Conservation (phyloP, 352 stramenopile species). For the Globisporangium mamillatum region DNA sequence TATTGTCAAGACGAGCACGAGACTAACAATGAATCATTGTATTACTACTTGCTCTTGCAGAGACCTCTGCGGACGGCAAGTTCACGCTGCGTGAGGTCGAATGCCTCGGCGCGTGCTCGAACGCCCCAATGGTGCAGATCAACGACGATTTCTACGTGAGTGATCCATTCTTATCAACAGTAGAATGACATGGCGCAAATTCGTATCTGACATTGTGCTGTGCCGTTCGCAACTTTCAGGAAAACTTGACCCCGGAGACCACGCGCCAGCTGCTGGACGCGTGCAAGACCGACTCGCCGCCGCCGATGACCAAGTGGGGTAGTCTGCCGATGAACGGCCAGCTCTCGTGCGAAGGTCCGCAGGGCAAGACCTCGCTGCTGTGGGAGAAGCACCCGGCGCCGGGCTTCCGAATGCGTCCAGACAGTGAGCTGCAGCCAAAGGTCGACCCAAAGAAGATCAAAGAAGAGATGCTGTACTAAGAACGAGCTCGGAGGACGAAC, state of each 20-base stretch:
- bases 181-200: background rate
- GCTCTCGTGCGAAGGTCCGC: conserved; percentile 96
- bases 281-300: conserved; percentile 92
- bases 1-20: background rate
- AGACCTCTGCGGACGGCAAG: conserved; percentile 72
- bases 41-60: conserved; percentile 23
- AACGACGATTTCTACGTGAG: conserved; percentile 96
- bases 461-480: conserved; percentile 88
- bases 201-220: conserved; percentile 2
- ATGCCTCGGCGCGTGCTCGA: conserved; percentile 98
- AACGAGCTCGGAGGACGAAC: background rate
- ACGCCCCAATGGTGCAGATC: conserved; percentile 99
- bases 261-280: conserved; percentile 96
- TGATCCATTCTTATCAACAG: conserved; percentile 3
- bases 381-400: conserved; percentile 82
- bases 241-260: conserved; percentile 98
- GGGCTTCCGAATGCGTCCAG: conserved; percentile 89
- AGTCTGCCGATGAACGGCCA: conserved; percentile 99
- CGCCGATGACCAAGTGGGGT: conserved; percentile 97
- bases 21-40: background rate
- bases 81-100: conserved; percentile 98
- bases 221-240: conserved; percentile 50
- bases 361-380: conserved; percentile 94
- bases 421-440: conserved; percentile 91
- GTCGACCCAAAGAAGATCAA: conserved; percentile 93